Conservation (phyloP, 768 basidiomycete genomes). For the Porphyrellus cyaneotinctus region DNA sequence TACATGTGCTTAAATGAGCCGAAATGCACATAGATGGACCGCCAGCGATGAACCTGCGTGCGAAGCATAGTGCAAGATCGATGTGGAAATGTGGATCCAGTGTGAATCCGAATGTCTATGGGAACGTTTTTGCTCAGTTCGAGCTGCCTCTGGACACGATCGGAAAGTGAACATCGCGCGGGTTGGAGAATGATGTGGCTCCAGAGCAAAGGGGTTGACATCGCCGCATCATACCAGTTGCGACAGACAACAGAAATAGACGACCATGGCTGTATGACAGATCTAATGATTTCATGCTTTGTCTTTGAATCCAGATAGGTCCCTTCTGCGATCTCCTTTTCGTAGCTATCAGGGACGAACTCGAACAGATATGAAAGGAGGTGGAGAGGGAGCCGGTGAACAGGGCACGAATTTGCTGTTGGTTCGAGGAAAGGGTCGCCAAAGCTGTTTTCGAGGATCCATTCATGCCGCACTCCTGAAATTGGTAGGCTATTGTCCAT, state of each 20-base stretch:
- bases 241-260: neutral
- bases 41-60: too few species aligned
- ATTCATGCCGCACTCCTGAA: neutral
- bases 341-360: neutral
- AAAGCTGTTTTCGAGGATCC: too few species aligned
- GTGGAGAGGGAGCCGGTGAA: neutral
- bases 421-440: neutral
- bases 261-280: neutral
- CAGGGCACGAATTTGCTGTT: neutral
- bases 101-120: neutral
- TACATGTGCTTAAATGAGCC: too few species aligned
- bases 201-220: neutral
- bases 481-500: neutral
- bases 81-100: too few species aligned
- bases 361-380: neutral
- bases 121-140: neutral
- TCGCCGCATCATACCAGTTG: neutral
- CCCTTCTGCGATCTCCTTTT: neutral
- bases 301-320: neutral
- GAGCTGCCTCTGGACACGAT: neutral
- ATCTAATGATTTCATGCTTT: neutral
- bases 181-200: neutral
- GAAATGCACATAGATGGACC: too few species aligned
- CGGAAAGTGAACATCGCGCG: accelerated
- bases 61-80: too few species aligned